Percentiles rank a stretch among this genome's conserved stretches.
Conservation (phyloP, 768 basidiomycete genomes). For the Podaxis mareebaensis region DNA sequence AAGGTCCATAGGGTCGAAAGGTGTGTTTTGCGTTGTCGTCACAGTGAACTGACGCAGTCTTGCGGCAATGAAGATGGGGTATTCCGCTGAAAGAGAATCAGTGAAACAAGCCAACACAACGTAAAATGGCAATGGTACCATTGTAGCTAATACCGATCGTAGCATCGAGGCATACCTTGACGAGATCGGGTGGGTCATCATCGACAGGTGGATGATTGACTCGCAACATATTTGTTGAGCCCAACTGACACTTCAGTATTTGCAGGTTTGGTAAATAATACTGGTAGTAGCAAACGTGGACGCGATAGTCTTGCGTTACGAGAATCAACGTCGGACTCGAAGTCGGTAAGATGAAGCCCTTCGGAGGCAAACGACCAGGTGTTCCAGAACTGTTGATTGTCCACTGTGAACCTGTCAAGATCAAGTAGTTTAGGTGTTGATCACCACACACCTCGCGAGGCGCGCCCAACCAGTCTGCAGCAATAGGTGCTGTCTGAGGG, state of each 20-base stretch:
- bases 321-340: conserved; percentile 58
- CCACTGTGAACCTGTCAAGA: conserved; percentile 47
- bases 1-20: conserved; percentile 46
- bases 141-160: conserved; percentile 49
- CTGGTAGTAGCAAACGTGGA: conserved; percentile 56
- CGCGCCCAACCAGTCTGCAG: conserved; percentile 60
- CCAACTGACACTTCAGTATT: conserved; percentile 50
- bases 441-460: conserved; percentile 54
- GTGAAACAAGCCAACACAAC: neutral
- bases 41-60: conserved; percentile 53
- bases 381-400: conserved; percentile 39
- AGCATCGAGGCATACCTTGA: conserved; percentile 50
- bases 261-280: conserved; percentile 44
- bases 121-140: conserved; percentile 36
- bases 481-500: conserved; percentile 56
- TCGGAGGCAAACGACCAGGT: conserved; percentile 54
- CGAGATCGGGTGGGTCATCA: conserved; percentile 20
- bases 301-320: conserved; percentile 62
- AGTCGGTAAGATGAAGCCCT: conserved; percentile 57
- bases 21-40: conserved; percentile 31
- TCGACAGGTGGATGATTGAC: conserved; percentile 34
- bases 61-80: conserved; percentile 61
- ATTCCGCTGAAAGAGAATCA: conserved; percentile 37
- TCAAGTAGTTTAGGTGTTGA: conserved; percentile 6
- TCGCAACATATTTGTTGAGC: conserved; percentile 34